Evolutionary conservation across 2,329 filamentous ascomycete species (phyloP), one percentile per base, ranked within the genome.

Genomic region (Hypomyces rosellus): DNA sequence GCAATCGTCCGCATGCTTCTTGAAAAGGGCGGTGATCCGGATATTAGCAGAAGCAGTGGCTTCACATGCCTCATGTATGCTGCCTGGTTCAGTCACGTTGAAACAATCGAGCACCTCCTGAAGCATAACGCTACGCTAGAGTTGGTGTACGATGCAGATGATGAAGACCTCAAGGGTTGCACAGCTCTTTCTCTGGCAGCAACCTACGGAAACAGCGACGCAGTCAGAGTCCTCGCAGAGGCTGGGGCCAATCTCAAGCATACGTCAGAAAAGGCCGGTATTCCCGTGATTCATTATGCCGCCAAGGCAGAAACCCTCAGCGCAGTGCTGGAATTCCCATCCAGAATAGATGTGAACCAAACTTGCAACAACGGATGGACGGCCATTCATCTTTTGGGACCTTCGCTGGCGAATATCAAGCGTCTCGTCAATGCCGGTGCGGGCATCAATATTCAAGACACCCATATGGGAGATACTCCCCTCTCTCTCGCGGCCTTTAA

Each of bases 21-120:
- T 15, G 52, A 54, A 15, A 52, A 50, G 4, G 52, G 52, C 5
- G 50, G 41, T 7, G 47, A 54, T 14, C 49, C 49, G 15, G 37
- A 54, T 25, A 25, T 22, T 5, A 45, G 41, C 30, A 42, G n/a
- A 15, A 48, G 42, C 12, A 16, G 39, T 9, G 52, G 49, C 3
- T 54, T 48, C 34, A 54, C 45, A 8, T 18, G 16, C 34, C 41
- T 54, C 4, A 54, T 51, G 46, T 45, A 46, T 33, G 48, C 52
- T 16, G 52, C 52, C 4, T 49, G 49, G 49, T 52, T 34, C 37
- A 46, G 42, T 16, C 34, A 51, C 16, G 15, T 14, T 16, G 40
- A 52, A 9, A 36, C 16, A n/a, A 25, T 52, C 25, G 22, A 43
- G 46, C 36, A 34, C 14, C 49, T 54, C 13, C 16, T 54, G 1